phyloP scores from a whole-genome alignment of 768 basidiomycete genomes.

The Fistulinella prunicolor region DNA sequence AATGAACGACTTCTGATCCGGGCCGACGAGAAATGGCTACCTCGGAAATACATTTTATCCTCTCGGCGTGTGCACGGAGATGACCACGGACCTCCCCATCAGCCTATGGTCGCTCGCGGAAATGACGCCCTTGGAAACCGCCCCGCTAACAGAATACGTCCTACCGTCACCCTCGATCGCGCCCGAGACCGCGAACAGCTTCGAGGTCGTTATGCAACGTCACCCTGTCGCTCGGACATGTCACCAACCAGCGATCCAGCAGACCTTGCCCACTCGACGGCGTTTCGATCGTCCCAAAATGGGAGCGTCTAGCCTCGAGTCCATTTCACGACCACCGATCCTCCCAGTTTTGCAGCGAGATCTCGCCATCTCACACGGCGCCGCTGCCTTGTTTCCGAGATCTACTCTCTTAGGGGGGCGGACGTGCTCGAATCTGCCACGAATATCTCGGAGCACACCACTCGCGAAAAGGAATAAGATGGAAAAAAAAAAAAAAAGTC shows the following conservation, averaged over 20 bases:
- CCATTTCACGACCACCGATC: background rate
- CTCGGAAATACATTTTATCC: background rate
- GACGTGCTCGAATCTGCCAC: constrained; percentile 13
- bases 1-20: background rate
- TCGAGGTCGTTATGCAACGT: constrained; percentile 23
- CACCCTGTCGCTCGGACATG: background rate
- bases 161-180: constrained; percentile 22
- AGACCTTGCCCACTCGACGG: constrained; percentile 1
- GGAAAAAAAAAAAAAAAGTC: constrained; percentile 1
- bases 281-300: constrained; percentile 13
- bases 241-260: background rate
- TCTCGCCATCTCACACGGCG: constrained; percentile 1
- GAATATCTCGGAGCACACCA: constrained; percentile 16
- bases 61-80: constrained; percentile 1
- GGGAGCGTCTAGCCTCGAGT: background rate
- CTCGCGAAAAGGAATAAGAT: constrained; percentile 9
- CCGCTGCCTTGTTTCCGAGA: constrained; percentile 8
- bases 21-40: background rate
- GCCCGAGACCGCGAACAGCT: background rate
- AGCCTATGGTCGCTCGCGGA: constrained; percentile 5
- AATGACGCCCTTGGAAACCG: constrained; percentile 5
- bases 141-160: too few species aligned
- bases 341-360: background rate
- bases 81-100: background rate
- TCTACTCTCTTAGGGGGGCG: background rate